Percentiles rank a stretch among this genome's conserved stretches.
phyloP scores from a whole-genome alignment of 257 asterid species.

The Jasminum sambac region DNA sequence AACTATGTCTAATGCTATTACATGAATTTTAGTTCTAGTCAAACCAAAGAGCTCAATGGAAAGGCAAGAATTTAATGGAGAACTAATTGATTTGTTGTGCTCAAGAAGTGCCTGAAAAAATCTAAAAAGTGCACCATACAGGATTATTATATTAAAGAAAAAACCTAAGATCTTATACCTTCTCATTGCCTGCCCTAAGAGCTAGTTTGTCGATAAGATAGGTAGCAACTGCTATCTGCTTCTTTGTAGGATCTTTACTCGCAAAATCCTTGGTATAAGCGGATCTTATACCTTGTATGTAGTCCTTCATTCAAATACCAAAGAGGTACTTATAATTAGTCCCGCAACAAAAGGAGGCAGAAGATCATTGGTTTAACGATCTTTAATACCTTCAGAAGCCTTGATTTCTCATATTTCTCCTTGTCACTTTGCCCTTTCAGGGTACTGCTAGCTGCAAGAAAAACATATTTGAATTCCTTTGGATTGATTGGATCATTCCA shows the following conservation, averaged over 20 bases:
- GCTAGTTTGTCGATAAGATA: constrained; percentile 97
- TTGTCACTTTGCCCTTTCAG: constrained; percentile 98
- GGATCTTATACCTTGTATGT: constrained; percentile 70
- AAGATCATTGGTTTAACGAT: constrained; percentile 14
- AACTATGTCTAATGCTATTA: too few species aligned
- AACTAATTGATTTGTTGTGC: too few species aligned
- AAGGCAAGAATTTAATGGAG: too few species aligned
- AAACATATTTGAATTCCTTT: constrained; percentile 87
- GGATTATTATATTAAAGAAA: constrained; percentile 12
- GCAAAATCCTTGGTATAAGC: constrained; percentile 75
- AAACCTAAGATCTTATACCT: constrained; percentile 50
- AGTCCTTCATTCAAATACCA: constrained; percentile 55
- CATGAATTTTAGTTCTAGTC: too few species aligned
- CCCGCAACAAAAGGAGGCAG: constrained; percentile 27
- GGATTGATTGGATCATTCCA: constrained; percentile 95
- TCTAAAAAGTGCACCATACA: neutral
- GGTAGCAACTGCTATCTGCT: constrained; percentile 98
- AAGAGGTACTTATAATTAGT: constrained; percentile 24
- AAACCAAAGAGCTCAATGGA: too few species aligned
- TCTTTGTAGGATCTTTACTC: constrained; percentile 72
- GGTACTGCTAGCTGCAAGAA: constrained; percentile 93
- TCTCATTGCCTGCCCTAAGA: constrained; percentile 99
- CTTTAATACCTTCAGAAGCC: constrained; percentile 69
- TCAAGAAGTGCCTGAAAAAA: constrained; percentile 13
- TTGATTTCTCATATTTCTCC: constrained; percentile 96